Base-by-base conservation (phyloP, 2,329 filamentous ascomycete genomes). In the Blastomyces emzantsi region DNA sequence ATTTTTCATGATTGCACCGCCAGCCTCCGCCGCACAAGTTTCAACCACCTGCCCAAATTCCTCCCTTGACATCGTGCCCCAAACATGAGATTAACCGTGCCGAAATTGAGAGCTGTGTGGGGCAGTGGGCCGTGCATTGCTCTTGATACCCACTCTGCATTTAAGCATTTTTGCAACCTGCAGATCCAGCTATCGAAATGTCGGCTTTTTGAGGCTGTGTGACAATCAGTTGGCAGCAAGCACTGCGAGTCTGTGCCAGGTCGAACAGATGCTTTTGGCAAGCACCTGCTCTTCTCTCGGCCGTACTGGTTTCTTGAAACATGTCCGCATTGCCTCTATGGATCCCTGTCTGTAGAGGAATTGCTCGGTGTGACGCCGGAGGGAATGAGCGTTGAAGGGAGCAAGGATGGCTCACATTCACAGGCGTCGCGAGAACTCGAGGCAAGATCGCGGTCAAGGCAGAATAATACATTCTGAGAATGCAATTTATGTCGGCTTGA, bases 51-150 rank as follows among this genome's bases (percentile, higher is more conserved):
- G 7, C n/a, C 30, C 15, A n/a, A 17, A 33, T 36, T 36, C 30
- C 19, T 36, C 8, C 30, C 52, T 39, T 59, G 45, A n/a, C 22
- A 28, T 25, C 13, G 13, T 39, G 3, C 3, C 15, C 7, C 39
- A 28, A 59, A 19, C 56, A 57, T 22, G 17, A 59, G 7, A 45
- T 13, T 11, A 39, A 13, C 39, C 8, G 39, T 59, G 56, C 47
- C 39, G 56, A 59, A 59, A 30, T 28, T 11, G 56, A 43, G n/a
- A 59, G 17, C 8, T 45, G 11, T 33, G 56, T 30, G 56, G 39
- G 56, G 39, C 56, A 45, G 17, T 59, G 56, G 56, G 28, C 56
- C 39, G 56, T 59, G 56, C 56, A 30, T 43, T 41, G 41, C 55
- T 45, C 13, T 41, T 5, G 22, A 15, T 9, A 41, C n/a, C 56